These are phyloP conservation scores for Fulvia fulva DNA, from an alignment of 2,329 filamentous ascomycete species.

Conservation along the genomic window DNA sequence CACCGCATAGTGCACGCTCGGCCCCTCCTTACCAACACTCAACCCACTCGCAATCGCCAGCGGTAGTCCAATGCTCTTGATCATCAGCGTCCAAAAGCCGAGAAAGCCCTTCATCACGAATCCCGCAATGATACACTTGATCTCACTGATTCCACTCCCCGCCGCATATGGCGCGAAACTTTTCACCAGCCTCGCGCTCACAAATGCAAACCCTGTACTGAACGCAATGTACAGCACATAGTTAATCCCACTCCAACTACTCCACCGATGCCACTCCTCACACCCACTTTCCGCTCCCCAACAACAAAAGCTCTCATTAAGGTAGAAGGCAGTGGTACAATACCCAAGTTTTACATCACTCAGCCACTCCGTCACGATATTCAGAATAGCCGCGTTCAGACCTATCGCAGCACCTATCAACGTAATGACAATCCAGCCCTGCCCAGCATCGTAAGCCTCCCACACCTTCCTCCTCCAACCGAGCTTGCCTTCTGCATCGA, in stretches of 20 bases:
- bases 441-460: constrained; percentile 90
- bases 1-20: constrained; percentile 97
- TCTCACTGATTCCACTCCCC: constrained; percentile 94
- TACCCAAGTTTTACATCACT: constrained; percentile 95
- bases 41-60: constrained; percentile 90
- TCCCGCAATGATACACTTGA: constrained; percentile 97
- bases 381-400: constrained; percentile 85
- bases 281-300: constrained; percentile 94
- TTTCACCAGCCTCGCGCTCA: constrained; percentile 79
- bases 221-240: constrained; percentile 86
- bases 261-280: constrained; percentile 85
- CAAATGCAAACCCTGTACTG: constrained; percentile 71
- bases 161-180: constrained; percentile 93
- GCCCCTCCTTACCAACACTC: constrained; percentile 94
- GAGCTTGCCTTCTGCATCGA: constrained; percentile 62
- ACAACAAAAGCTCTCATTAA: constrained; percentile 97
- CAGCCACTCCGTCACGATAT: constrained; percentile 95
- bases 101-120: constrained; percentile 99
- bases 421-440: constrained; percentile 96
- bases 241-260: constrained; percentile 69
- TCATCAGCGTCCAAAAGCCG: constrained; percentile 82
- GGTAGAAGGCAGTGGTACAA: constrained; percentile 90
- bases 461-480: constrained; percentile 78
- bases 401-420: constrained; percentile 91
- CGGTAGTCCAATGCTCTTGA: constrained; percentile 89